Evolutionary conservation across 2,329 filamentous ascomycete genomes (phyloP), one percentile per base, ranked within the genome.

Genomic region (Xylariaceae sp.): DNA sequence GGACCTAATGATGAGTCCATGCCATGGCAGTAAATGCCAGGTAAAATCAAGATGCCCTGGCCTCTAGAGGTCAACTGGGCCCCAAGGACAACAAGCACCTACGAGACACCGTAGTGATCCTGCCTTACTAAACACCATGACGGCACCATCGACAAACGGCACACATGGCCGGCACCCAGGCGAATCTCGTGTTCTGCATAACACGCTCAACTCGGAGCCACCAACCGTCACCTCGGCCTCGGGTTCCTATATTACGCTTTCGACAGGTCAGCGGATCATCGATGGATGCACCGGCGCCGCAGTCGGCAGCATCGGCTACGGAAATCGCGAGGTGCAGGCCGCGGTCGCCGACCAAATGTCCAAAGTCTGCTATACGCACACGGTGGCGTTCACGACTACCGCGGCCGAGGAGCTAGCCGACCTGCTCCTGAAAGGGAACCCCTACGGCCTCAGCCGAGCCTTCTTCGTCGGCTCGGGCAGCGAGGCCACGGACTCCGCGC

Each of bases 271-370:
- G 31, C 9, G 12, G 29, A 82, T 95, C 39, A 81, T 92, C 12
- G 91, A 95, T 70, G 87, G 85, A 1, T 89, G 87, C 17, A 84
- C 87, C 24, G 91, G 91, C 17, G 88, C 90, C 3, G 89, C 87
- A 19, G 89, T 92, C 3, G 80, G 86, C 8, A 88, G 87, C 67
- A 75, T 94, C 8, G 91, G 90, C 6, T 87, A 91, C 65, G 85
- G 84, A 26, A 81, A 88, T 48, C 67, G 78, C 37, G 78, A 86
- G 44, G 83, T 93, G 11, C 77, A 78, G 11, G 75, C 81, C 2
- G 88, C 87, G 0, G 80, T 91, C 36, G 72, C 76, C 4, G 66
- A 78, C 11, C 88, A 92, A 67, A 62, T 70, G 49, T 40, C 57
- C 2, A 55, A 58, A 2, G 61, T 69, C 17, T 66, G 67, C 1